Evolutionary conservation across 169 alveolate species (phyloP), one percentile per base, ranked within the genome.

Genomic region (Theileria parva): DNA sequence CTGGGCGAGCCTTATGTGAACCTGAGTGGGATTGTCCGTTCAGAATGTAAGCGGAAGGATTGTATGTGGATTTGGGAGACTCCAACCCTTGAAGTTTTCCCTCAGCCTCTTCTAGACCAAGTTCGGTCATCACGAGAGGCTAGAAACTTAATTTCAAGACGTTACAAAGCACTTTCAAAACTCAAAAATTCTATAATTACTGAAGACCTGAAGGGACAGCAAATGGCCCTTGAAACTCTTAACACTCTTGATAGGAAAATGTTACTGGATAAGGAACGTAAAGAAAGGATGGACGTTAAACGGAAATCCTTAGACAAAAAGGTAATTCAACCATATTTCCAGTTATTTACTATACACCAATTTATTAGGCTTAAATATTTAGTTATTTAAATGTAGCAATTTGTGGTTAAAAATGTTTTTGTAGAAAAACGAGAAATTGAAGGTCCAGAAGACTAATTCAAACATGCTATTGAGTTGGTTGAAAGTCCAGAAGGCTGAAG

Each of bases 11-110:
- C 80, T 21, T 77, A 73, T 66, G 63, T 7, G 9, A 23, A 59
- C 25, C 17, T 50, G 2, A 34, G 30, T n/a, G 81, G 53, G 0
- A 13, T 60, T n/a, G 63, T 28, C 11, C 21, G 86, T 19, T n/a
- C 74, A 59, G 89, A 83, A 21, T 75, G 79, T 12, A 50, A 15
- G 37, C 73, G 86, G 15, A 27, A 23, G 13, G 86, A 74, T 59
- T 83, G 89, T 44, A 5, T 83, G 53, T 83, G 89, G 89, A 76
- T 83, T 25, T 83, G 89, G 89, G 89, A 83, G 53, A 66, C 86
- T 17, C 89, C 89, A 8, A 53, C 83, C 6, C 13, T 50, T 1
- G 89, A 83, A 23, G 79, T 83, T 27, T 76, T 83, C 69, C 86
- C 89, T 0, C 32, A 44, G 15, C 11, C 25, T 12, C 63, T 83